phyloP scores from a whole-genome alignment of 306 rosid species.

The Malus asiatica region DNA sequence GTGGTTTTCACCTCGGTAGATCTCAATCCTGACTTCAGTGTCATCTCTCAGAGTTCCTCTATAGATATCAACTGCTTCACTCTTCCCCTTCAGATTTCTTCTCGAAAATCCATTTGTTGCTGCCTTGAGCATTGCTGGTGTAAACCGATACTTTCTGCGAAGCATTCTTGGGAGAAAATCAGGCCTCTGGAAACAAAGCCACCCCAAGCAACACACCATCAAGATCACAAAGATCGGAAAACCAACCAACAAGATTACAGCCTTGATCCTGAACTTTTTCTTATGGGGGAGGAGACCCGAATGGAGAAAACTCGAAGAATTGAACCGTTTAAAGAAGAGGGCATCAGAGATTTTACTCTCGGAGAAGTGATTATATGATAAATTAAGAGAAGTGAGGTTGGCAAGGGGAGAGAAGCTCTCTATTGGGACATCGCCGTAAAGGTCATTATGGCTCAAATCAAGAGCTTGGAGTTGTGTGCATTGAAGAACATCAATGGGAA shows the following conservation, averaged over 20 bases:
- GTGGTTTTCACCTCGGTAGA: conserved; percentile 33
- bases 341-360: conserved; percentile 43
- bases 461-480: conserved; percentile 56
- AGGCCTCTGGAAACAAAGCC: conserved; percentile 57
- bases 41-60: conserved; percentile 54
- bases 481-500: conserved; percentile 44
- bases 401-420: conserved; percentile 37
- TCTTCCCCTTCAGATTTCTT: conserved; percentile 41
- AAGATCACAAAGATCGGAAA: conserved; percentile 52
- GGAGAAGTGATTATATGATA: conserved; percentile 46
- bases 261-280: conserved; percentile 33
- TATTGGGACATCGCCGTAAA: conserved; percentile 51
- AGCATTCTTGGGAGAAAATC: conserved; percentile 50
- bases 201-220: conserved; percentile 37
- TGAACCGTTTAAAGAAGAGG: conserved; percentile 40
- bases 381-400: conserved; percentile 48
- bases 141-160: conserved; percentile 29
- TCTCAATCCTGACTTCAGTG: conserved; percentile 53
- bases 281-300: conserved; percentile 48
- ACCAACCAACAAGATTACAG: conserved; percentile 34
- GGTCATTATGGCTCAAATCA: conserved; percentile 50
- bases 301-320: conserved; percentile 46
- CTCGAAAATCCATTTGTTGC: conserved; percentile 46
- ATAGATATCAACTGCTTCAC: conserved; percentile 49
- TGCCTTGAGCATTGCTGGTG: conserved; percentile 44